Percentiles rank a stretch among this genome's conserved stretches.
These are phyloP conservation scores for Ogataea neopini DNA, from an alignment of 805 yeast genomes.

Conservation along the genomic window DNA sequence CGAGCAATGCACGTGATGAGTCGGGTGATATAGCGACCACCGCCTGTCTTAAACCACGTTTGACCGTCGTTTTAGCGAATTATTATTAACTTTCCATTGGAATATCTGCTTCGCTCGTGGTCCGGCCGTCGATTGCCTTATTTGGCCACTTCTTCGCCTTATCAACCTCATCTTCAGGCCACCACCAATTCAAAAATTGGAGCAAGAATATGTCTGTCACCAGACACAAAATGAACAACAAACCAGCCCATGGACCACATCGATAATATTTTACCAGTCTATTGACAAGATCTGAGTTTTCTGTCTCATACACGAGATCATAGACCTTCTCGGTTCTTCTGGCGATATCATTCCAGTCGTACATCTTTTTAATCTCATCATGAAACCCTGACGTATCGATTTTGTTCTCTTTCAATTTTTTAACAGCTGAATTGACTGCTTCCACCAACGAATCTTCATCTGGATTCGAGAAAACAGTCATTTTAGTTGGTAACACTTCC, in stretches of 20 bases:
- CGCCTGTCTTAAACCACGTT: too few species aligned
- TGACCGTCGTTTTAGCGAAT: too few species aligned
- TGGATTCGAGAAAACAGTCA: constrained; percentile 91
- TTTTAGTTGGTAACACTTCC: constrained; percentile 88
- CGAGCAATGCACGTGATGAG: too few species aligned
- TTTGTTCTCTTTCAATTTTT: constrained; percentile 50
- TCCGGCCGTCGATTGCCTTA: too few species aligned
- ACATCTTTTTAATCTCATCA: constrained; percentile 73
- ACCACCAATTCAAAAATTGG: constrained; percentile 63
- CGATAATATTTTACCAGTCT: constrained; percentile 65
- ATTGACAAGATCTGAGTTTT: constrained; percentile 44
- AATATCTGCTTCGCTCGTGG: too few species aligned
- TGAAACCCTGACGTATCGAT: constrained; percentile 80
- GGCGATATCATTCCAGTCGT: constrained; percentile 92
- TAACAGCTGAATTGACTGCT: constrained; percentile 72
- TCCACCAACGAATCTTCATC: constrained; percentile 79
- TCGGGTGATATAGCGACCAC: too few species aligned
- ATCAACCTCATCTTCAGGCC: constrained; percentile 73
- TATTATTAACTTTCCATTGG: too few species aligned
- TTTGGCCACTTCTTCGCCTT: constrained; percentile 77
- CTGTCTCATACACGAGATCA: constrained; percentile 38
- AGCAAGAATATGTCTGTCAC: constrained; percentile 75
- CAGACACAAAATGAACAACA: constrained; percentile 74
- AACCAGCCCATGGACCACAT: constrained; percentile 85
- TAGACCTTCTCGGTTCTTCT: constrained; percentile 82